Conservation (phyloP, 768 basidiomycete genomes). For the Chalciporus sphaerocephalus region DNA sequence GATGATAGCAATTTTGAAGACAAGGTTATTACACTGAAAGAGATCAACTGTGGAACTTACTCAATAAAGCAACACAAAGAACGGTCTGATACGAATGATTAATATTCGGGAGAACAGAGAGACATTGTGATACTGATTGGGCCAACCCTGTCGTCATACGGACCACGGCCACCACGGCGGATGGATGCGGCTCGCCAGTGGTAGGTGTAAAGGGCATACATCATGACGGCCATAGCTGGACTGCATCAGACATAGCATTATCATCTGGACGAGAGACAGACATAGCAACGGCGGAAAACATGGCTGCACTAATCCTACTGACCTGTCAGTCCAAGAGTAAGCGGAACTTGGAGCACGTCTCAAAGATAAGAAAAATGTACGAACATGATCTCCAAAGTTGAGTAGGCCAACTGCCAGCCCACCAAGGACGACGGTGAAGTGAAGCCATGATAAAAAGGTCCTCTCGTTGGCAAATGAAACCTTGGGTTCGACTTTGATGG, state of each 20-base stretch:
- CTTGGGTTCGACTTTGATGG: conserved; percentile 90
- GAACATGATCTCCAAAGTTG: conserved; percentile 95
- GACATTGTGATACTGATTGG: conserved; percentile 58
- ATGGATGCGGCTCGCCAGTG: conserved; percentile 96
- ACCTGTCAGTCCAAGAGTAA: conserved; percentile 45
- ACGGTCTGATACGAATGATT: conserved; percentile 52
- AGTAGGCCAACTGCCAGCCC: conserved; percentile 93
- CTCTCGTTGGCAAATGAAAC: conserved; percentile 94
- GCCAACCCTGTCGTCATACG: conserved; percentile 94
- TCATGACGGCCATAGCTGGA: conserved; percentile 93
- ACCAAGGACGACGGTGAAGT: conserved; percentile 96
- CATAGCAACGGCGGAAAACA: conserved; percentile 93
- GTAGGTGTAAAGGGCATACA: conserved; percentile 92
- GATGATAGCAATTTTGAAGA: conserved; percentile 66
- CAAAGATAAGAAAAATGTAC: background rate
- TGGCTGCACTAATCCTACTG: conserved; percentile 91
- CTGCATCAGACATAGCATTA: conserved; percentile 9
- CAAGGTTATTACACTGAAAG: background rate
- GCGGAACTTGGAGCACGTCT: background rate
- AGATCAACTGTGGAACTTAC: conserved; percentile 38
- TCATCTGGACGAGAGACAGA: conserved; percentile 8
- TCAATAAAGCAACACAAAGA: conserved; percentile 74
- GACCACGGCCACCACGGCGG: conserved; percentile 83
- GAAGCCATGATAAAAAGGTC: conserved; percentile 97
- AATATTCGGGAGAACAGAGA: conserved; percentile 9